These are phyloP conservation scores for Populus trichocarpa DNA, from an alignment of 441 rosid species.

Conservation along the genomic window DNA sequence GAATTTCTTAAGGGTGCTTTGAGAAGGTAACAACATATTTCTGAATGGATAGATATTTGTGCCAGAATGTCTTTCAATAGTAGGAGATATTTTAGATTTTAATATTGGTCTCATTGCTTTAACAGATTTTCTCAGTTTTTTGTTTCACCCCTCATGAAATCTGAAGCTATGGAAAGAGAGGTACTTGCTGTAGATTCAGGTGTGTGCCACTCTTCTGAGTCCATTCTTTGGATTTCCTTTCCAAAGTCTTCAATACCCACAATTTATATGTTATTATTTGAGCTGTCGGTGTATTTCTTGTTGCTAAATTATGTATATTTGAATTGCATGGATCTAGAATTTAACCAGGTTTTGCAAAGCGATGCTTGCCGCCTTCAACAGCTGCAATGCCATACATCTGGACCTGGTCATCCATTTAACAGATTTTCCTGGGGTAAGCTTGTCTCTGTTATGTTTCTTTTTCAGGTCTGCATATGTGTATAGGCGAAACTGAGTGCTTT, in stretches of 20 bases:
- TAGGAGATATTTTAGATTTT: slow-evolving; percentile 12
- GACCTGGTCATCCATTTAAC: slow-evolving; percentile 66
- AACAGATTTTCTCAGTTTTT: slow-evolving; percentile 98
- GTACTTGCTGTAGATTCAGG: slow-evolving; percentile 98
- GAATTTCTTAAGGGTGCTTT: slow-evolving; percentile 87
- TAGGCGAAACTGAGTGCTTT: slow-evolving; percentile 11
- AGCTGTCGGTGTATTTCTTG: slow-evolving; percentile 11
- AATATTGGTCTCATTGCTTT: slow-evolving; percentile 19
- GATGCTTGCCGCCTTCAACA: slow-evolving; percentile 95
- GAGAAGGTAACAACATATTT: slow-evolving; percentile 52
- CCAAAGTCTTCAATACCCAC: not conserved
- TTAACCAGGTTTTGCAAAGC: slow-evolving; percentile 91
- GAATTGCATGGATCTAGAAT: slow-evolving; percentile 51
- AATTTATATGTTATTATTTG: not conserved
- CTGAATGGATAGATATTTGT: not conserved
- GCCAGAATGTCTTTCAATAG: slow-evolving; percentile 3
- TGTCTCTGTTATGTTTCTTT: slow-evolving; percentile 21
- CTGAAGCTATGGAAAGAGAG: slow-evolving; percentile 96
- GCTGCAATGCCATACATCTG: slow-evolving; percentile 84
- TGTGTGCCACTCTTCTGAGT: slow-evolving; percentile 21
- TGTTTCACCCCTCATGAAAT: slow-evolving; percentile 88
- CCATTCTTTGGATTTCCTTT: slow-evolving; percentile 1
- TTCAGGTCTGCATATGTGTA: slow-evolving; percentile 4
- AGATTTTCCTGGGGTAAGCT: slow-evolving; percentile 87
- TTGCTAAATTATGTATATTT: slow-evolving; percentile 17